Evolutionary conservation across 2,329 filamentous ascomycete genomes (phyloP), one percentile per base, ranked within the genome.

Genomic region (Colletotrichum brevisporum): DNA sequence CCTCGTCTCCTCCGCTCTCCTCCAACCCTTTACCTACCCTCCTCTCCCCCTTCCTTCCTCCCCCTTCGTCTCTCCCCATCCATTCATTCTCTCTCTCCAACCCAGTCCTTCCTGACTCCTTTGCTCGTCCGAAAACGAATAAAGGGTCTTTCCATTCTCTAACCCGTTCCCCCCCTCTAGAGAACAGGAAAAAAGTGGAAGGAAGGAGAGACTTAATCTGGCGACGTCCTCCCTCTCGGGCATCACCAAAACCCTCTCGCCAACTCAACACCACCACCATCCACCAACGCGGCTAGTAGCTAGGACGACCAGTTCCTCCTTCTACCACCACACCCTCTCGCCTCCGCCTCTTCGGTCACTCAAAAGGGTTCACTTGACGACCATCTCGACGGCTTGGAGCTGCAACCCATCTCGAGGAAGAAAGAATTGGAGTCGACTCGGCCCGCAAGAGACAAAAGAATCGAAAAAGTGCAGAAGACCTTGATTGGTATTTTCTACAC

Each of bases 1-100:
- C 84, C 84, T 82, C 82, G 79, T 83, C 82, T 83, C 80, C 81
- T 83, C 80, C 80, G 82, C 85, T 83, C 82, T 86, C 81, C 82
- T 86, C 84, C 83, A 83, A 84, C 84, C 78, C 83, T 83, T 84
- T 83, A 77, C 78, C 72, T 71, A 69, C 69, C 77, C 75, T 78
- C 77, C 79, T 75, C 72, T 77, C 74, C 73, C 78, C 75, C 74
- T 74, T 76, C 76, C 77, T 78, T 79, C 79, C 78, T 79, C 77
- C 75, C 65, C 66, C 61, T 59, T 75, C 77, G 76, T 78, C 77
- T 77, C 76, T 80, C 82, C 83, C 83, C 84, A 86, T 84, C 86
- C 85, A 82, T 88, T 87, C 82, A 81, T 83, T 85, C 83, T 82
- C 82, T 36, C 31, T 36, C 31, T 24, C 81, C 82, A 78, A 82